These are phyloP conservation scores for Sordariomycetes sp. DNA, from an alignment of 2,329 filamentous ascomycete species.

Conservation along the genomic window DNA sequence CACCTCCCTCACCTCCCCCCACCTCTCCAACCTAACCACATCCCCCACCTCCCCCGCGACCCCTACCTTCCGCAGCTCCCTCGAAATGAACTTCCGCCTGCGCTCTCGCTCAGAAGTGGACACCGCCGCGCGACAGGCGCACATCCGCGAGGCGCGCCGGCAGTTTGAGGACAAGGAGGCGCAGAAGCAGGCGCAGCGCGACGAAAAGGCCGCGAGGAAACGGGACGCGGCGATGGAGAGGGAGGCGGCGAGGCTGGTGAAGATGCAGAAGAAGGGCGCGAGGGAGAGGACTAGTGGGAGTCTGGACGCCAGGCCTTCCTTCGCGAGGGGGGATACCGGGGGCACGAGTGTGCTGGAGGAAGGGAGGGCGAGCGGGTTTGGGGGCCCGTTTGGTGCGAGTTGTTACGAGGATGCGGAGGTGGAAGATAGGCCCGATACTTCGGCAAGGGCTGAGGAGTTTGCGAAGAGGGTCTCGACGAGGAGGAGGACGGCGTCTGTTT, in stretches of 20 bases:
- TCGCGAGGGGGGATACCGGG: slow-evolving; percentile 14
- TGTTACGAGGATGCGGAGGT: too few species aligned
- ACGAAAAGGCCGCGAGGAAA: slow-evolving; percentile 44
- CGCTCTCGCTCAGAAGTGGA: slow-evolving; percentile 48
- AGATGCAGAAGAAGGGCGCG: slow-evolving; percentile 19
- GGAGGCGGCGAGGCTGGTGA: slow-evolving; percentile 38
- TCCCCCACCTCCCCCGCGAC: slow-evolving; percentile 16
- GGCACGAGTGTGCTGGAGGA: slow-evolving; percentile 1
- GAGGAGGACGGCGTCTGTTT: slow-evolving; percentile 46
- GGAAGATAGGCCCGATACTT: neutral
- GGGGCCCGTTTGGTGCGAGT: too few species aligned
- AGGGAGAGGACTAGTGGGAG: slow-evolving; percentile 14
- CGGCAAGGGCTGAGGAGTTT: slow-evolving; percentile 17
- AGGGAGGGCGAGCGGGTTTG: too few species aligned
- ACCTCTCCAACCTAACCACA: slow-evolving; percentile 8
- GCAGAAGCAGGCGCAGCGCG: slow-evolving; percentile 29
- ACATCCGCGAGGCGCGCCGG: slow-evolving; percentile 46
- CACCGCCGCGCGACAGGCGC: slow-evolving; percentile 37
- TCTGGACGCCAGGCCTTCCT: slow-evolving; percentile 11
- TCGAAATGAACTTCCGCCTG: slow-evolving; percentile 45
- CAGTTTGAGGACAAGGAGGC: slow-evolving; percentile 50
- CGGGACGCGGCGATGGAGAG: slow-evolving; percentile 45
- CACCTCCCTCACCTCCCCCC: slow-evolving; percentile 12
- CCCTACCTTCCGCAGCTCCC: slow-evolving; percentile 39
- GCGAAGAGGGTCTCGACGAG: slow-evolving; percentile 34